Percentiles rank a stretch among this genome's conserved stretches.
Evolutionary conservation across 495 filamentous ascomycete genomes (phyloP).

Genomic region (Antarctomyces pellizariae): DNA sequence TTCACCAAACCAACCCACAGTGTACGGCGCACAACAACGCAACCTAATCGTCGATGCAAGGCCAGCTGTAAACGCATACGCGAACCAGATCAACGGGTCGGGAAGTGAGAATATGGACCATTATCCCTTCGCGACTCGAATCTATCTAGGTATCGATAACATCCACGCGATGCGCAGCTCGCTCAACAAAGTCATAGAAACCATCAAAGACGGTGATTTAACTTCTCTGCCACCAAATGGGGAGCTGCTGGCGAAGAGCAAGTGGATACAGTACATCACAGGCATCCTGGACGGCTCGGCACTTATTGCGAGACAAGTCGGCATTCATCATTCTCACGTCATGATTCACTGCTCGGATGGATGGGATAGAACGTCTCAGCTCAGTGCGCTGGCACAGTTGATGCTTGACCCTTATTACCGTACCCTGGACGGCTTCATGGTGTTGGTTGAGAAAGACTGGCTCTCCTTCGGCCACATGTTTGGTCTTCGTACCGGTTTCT

Average conservation of each 20-base stretch:
- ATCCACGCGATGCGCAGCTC: slow-evolving; percentile 97
- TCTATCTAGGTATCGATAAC: slow-evolving; percentile 94
- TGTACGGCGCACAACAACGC: slow-evolving; percentile 84
- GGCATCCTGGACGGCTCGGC: slow-evolving; percentile 64
- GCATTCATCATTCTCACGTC: slow-evolving; percentile 79
- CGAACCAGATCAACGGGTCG: slow-evolving; percentile 84
- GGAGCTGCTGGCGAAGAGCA: slow-evolving; percentile 60
- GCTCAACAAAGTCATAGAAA: slow-evolving; percentile 66
- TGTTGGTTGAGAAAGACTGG: slow-evolving; percentile 95
- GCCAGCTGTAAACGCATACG: slow-evolving; percentile 83
- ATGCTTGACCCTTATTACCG: slow-evolving; percentile 92
- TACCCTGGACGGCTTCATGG: slow-evolving; percentile 87
- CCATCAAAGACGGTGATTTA: slow-evolving; percentile 80
- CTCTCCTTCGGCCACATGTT: slow-evolving; percentile 97
- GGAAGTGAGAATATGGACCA: slow-evolving; percentile 98
- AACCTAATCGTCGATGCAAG: slow-evolving; percentile 96
- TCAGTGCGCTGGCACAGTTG: slow-evolving; percentile 82
- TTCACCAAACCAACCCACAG: slow-evolving; percentile 23
- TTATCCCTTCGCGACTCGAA: slow-evolving; percentile 79
- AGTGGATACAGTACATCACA: slow-evolving; percentile 80
- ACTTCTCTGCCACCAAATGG: slow-evolving; percentile 63
- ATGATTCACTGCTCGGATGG: slow-evolving; percentile 96
- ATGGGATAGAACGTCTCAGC: slow-evolving; percentile 91
- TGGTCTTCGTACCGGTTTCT: slow-evolving; percentile 59
- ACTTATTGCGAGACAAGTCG: slow-evolving; percentile 71